Evolutionary conservation across 2,329 filamentous ascomycete species (phyloP), one percentile per base, ranked within the genome.

Genomic region (Stromatinia cepivora): DNA sequence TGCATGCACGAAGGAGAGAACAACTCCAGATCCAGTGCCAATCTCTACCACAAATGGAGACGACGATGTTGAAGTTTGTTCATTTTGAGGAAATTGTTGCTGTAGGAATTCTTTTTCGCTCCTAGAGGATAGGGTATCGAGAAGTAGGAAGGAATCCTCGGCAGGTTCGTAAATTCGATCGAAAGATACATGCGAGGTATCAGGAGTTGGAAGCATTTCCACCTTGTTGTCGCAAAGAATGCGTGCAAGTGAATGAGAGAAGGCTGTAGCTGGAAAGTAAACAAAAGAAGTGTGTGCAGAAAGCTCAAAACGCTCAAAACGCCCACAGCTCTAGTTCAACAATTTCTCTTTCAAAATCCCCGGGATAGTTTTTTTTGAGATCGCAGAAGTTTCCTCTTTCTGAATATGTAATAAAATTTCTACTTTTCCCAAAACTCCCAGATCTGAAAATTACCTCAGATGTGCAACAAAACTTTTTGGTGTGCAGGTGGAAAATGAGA

Each of bases 111-210:
- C 63, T 46, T 75, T 78, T 50, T 78, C 77, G 34, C 56, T 66
- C 5, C 71, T 53, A 1, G 89, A 90, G 0, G 94, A 94, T 57
- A 99, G 86, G 0, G 94, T 97, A 81, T 99, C 94, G 42, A 99
- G 87, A 62, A 99, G 86, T 57, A 99, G 87, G 78, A 93, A 99
- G 7, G 94, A 97, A 82, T 99, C 95, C 81, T 99, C 95, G 15
- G 94, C 91, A 48, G 95, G 95, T 78, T 97, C 94, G 81, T 99
- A 99, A 75, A 98, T 90, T 68, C 90, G 88, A 79, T 92, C 87
- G 81, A 94, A 97, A 67, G 90, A 87, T 70, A 98, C 92, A 81
- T 99, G 95, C 31, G 92, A 92, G 3, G 95, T 99, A 70, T 92
- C 92, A 20, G 95, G 95, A 0, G 95, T 99, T 13, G 94, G 94